A percentile compares a stretch with the other conserved stretches of the same genome.
These are phyloP conservation scores for Fonsecaea monophora DNA, from an alignment of 2,329 filamentous ascomycete species.

Conservation along the genomic window DNA sequence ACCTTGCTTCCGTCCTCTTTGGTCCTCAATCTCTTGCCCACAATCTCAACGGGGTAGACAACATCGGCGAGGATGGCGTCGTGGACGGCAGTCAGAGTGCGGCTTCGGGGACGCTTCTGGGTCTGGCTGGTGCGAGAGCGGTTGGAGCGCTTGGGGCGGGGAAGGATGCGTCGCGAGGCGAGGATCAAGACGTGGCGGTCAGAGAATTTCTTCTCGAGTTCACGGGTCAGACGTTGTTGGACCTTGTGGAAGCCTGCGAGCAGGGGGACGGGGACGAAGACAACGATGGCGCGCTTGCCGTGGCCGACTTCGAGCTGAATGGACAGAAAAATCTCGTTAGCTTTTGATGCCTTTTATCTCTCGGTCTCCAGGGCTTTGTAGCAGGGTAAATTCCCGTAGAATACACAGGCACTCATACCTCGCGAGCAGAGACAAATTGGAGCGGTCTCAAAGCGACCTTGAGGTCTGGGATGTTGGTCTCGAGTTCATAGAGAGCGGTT, in stretches of 20 bases:
- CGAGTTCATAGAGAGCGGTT: slow-evolving; percentile 96
- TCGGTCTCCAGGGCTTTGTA: neutral
- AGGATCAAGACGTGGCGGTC: slow-evolving; percentile 99
- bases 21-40: slow-evolving; percentile 98
- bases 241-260: slow-evolving; percentile 98
- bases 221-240: slow-evolving; percentile 99
- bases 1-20: slow-evolving; percentile 98
- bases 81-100: slow-evolving; percentile 98
- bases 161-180: slow-evolving; percentile 97
- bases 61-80: slow-evolving; percentile 97
- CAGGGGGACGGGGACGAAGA: slow-evolving; percentile 99
- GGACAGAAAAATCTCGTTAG: slow-evolving; percentile 45
- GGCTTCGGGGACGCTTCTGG: slow-evolving; percentile 98
- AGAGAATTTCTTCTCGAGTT: slow-evolving; percentile 99
- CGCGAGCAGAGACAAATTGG: slow-evolving; percentile 98
- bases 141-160: slow-evolving; percentile 97
- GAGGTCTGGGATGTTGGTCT: slow-evolving; percentile 98
- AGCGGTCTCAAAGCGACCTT: slow-evolving; percentile 94
- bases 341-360: slow-evolving; percentile 10
- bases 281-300: slow-evolving; percentile 99
- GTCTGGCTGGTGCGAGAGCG: slow-evolving; percentile 94
- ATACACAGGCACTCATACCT: slow-evolving; percentile 67
- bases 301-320: slow-evolving; percentile 97
- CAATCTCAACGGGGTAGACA: slow-evolving; percentile 99
- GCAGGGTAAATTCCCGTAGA: neutral